Evolutionary conservation across 1,284 basidiomycete genomes (phyloP), one percentile per base, ranked within the genome.

Genomic region (Malassezia sp.): DNA sequence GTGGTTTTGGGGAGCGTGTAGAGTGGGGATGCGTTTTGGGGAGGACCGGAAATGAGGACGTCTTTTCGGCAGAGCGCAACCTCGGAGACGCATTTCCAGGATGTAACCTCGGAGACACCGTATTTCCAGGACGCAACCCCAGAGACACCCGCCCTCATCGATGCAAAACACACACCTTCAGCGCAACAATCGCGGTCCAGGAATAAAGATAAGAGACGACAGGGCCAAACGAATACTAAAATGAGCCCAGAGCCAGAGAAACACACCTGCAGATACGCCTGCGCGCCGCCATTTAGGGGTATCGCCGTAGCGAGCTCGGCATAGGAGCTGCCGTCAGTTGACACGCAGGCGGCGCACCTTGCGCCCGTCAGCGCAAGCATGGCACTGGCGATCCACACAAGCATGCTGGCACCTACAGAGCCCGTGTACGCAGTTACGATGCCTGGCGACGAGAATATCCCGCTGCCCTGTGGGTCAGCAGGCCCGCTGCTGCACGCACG

Each of bases 251-350:
- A 29, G 5, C 12, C n/a, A 11, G 34, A 20, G 6, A 5, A 17
- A 24, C 50, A 18, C 26, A 56, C 53, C 38, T 61, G 63, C 28
- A 95, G 79, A 70, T 96, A 85, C 14, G 82, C 88, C 70, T 70
- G 67, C 6, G 67, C 59, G 11, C 67, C 65, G 20, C 67, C 67
- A 59, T 89, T 75, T 7, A 76, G 53, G 0, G 74, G 75, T 18
- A 76, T 75, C 0, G 74, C 72, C 28, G 74, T 72, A 1, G 74
- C 75, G 4, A 61, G 71, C 41, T 69, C 64, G n/a, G 86, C 57
- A 83, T 76, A 45, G 81, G 87, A 73, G 85, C 86, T 47, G 43
- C 85, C 84, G 17, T 24, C 42, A 93, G 75, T 72, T 91, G n/a
- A n/a, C n/a, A 85, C 7, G 86, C 85, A 67, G 82, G n/a, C 12